Conservation (phyloP, 495 filamentous ascomycete genomes). For the Bacidia gigantensis region DNA sequence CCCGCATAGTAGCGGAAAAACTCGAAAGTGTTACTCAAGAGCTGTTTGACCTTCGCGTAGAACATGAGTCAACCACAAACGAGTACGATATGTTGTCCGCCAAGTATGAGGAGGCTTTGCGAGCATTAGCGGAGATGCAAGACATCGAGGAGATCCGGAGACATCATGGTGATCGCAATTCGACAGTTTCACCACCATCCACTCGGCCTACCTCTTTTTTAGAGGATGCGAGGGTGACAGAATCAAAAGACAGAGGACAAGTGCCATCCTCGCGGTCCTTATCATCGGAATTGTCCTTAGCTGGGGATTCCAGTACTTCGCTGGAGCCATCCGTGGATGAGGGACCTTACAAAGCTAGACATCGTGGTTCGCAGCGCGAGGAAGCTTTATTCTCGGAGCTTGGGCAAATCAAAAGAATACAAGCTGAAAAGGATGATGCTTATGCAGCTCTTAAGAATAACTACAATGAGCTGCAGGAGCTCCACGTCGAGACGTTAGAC, state of each 20-base stretch:
- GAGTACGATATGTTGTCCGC: conserved; percentile 71
- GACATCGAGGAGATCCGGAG: conserved; percentile 78
- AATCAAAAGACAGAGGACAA: conserved; percentile 61
- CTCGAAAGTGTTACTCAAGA: conserved; percentile 86
- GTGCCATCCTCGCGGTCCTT: conserved; percentile 86
- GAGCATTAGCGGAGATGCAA: conserved; percentile 66
- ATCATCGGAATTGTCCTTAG: conserved; percentile 91
- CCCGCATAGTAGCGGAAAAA: conserved; percentile 80
- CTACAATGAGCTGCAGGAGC: conserved; percentile 65
- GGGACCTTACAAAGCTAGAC: conserved; percentile 25
- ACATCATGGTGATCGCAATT: conserved; percentile 42
- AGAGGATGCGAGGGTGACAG: conserved; percentile 65
- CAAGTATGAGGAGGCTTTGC: conserved; percentile 85
- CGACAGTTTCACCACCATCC: conserved; percentile 42
- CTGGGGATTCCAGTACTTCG: conserved; percentile 65
- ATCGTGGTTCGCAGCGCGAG: conserved; percentile 21
- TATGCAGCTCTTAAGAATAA: conserved; percentile 57
- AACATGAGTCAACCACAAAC: conserved; percentile 71
- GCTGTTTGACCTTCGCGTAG: conserved; percentile 74
- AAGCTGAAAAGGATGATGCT: conserved; percentile 63
- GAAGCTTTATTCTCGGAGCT: conserved; percentile 41
- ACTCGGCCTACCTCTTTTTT: conserved; percentile 81
- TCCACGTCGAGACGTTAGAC: conserved; percentile 68
- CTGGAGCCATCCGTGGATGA: conserved; percentile 46
- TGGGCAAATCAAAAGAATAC: conserved; percentile 51